Conservation (phyloP, 257 asterid genomes). For the Ophiorrhiza pumila region DNA sequence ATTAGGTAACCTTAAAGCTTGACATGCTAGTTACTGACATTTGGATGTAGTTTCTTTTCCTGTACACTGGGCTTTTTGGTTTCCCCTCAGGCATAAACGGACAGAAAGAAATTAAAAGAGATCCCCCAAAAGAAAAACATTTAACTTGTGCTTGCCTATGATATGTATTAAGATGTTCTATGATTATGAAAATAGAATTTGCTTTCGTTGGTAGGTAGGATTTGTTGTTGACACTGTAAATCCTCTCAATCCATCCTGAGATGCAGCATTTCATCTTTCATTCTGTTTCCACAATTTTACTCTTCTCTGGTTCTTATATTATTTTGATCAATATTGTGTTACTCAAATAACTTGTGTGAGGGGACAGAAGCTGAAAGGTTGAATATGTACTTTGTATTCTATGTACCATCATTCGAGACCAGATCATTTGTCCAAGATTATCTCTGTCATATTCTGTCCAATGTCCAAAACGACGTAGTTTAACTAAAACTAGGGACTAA, state of each 20-base stretch:
- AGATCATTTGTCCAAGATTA: too few relatives aligned
- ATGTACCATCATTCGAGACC: too few relatives aligned
- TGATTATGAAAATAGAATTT: not conserved
- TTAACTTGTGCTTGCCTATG: not conserved
- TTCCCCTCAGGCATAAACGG: not conserved
- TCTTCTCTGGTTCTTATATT: not conserved
- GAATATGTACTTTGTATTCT: not conserved
- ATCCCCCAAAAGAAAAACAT: not conserved
- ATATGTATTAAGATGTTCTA: not conserved
- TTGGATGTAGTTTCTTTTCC: conserved; percentile 2
- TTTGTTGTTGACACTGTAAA: not conserved
- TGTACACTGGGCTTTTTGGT: not conserved
- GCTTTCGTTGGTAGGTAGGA: not conserved
- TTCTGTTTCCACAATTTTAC: not conserved
- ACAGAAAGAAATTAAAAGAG: not conserved
- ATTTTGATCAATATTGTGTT: too few relatives aligned
- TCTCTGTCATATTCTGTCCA: too few relatives aligned
- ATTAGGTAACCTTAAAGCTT: conserved; percentile 4
- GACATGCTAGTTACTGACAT: not conserved
- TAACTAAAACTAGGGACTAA: too few relatives aligned
- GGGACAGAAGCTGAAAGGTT: not conserved
- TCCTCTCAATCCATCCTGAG: not conserved
- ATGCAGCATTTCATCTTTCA: not conserved
- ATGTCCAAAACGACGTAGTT: too few relatives aligned
- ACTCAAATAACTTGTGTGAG: not conserved